phyloP scores from a whole-genome alignment of 176 grass and related monocot species.

The Aegilops sharonensis region DNA sequence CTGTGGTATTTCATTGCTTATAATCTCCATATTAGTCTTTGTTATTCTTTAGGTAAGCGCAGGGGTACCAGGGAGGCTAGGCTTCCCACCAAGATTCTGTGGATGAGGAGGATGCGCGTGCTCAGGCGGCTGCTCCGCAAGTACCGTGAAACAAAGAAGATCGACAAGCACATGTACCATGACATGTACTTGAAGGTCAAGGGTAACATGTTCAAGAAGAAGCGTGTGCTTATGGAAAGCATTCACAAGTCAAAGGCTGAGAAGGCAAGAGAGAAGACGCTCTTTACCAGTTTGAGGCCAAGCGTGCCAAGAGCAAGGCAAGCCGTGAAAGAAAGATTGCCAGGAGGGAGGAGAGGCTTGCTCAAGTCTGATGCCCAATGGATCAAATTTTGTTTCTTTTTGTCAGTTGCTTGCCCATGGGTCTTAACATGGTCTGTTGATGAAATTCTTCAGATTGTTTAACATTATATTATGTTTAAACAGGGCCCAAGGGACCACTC shows the following conservation, averaged over 20 bases:
- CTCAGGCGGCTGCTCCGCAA: slow-evolving; percentile 62
- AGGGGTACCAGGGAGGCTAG: slow-evolving; percentile 80
- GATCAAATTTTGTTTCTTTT: not conserved
- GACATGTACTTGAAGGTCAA: slow-evolving; percentile 79
- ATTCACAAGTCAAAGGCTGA: slow-evolving; percentile 80
- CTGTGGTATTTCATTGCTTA: not conserved
- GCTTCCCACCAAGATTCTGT: slow-evolving; percentile 65
- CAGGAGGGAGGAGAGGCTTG: slow-evolving; percentile 70
- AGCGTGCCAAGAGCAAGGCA: slow-evolving; percentile 70
- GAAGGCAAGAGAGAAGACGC: slow-evolving; percentile 72
- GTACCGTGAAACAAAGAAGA: slow-evolving; percentile 68
- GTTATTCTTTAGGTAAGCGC: slow-evolving; percentile 46
- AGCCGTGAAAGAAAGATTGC: slow-evolving; percentile 59
- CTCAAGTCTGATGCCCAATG: slow-evolving; percentile 41
- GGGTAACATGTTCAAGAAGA: slow-evolving; percentile 73
- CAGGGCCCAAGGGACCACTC: slow-evolving; percentile 45
- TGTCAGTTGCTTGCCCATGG: too few relatives aligned
- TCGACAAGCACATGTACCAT: slow-evolving; percentile 77
- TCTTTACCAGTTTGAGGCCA: slow-evolving; percentile 69
- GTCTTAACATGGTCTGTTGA: not conserved
- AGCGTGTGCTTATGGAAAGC: slow-evolving; percentile 74
- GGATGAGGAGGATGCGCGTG: slow-evolving; percentile 78
- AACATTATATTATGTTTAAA: not conserved
- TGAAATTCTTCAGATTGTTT: not conserved
- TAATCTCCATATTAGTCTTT: not conserved